phyloP scores from a whole-genome alignment of 192 early-diverging fungal species.

The Backusella tarrabulga region DNA sequence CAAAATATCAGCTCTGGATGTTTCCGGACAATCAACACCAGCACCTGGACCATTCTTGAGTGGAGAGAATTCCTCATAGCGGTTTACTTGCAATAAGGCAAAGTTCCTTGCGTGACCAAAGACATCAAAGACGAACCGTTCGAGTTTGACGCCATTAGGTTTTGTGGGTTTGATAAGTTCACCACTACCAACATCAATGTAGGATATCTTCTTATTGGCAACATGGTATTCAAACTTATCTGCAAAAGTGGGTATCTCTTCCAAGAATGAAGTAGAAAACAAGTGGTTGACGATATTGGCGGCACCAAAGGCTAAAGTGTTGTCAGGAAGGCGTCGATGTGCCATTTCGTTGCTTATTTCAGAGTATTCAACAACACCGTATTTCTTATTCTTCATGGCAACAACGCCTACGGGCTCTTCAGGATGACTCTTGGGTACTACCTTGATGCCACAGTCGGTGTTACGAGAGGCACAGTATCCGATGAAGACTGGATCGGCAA shows the following conservation, averaged over 20 bases:
- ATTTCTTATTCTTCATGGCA: slow-evolving; percentile 70
- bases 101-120: slow-evolving; percentile 75
- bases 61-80: slow-evolving; percentile 88
- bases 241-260: slow-evolving; percentile 69
- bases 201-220: slow-evolving; percentile 89
- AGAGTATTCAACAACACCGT: slow-evolving; percentile 91
- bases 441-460: slow-evolving; percentile 87
- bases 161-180: slow-evolving; percentile 58
- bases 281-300: slow-evolving; percentile 96
- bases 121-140: slow-evolving; percentile 96
- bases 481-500: slow-evolving; percentile 88
- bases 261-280: slow-evolving; percentile 81
- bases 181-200: slow-evolving; percentile 70
- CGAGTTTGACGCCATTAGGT: slow-evolving; percentile 89
- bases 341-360: slow-evolving; percentile 78
- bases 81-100: slow-evolving; percentile 81
- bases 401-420: slow-evolving; percentile 89
- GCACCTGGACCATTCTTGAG: slow-evolving; percentile 89
- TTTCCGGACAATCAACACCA: slow-evolving; percentile 83
- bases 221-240: slow-evolving; percentile 81
- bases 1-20: slow-evolving; percentile 77
- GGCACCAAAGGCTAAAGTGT: slow-evolving; percentile 70
- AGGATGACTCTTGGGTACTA: slow-evolving; percentile 79
- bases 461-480: slow-evolving; percentile 75
- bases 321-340: slow-evolving; percentile 44